Percentiles rank a stretch among this genome's conserved stretches.
phyloP scores from a whole-genome alignment of 768 basidiomycete genomes.

The Boletus tomentosulus region DNA sequence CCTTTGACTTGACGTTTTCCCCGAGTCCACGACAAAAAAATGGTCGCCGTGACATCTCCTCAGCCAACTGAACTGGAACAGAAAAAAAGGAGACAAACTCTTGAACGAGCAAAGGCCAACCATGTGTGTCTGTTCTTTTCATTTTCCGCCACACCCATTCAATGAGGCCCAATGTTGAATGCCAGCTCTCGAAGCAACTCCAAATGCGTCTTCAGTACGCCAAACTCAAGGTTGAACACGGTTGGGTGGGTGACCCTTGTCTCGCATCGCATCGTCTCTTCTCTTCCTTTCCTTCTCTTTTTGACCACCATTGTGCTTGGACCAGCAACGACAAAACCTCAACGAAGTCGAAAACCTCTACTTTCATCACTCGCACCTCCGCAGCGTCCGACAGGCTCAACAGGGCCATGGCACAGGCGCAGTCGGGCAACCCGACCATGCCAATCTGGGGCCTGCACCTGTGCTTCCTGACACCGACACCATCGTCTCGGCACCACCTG shows the following conservation, averaged over 20 bases:
- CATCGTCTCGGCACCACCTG: neutral
- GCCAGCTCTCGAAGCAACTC: slow-evolving; percentile 65
- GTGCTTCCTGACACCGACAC: slow-evolving; percentile 3
- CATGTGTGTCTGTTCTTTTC: slow-evolving; percentile 41
- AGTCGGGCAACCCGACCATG: slow-evolving; percentile 17
- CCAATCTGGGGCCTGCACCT: neutral
- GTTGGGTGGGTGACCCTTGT: slow-evolving; percentile 56
- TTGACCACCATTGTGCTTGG: slow-evolving; percentile 1
- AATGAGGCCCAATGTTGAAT: neutral
- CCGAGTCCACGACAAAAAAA: slow-evolving; percentile 14
- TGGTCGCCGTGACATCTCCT: slow-evolving; percentile 18
- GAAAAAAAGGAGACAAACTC: slow-evolving; percentile 44
- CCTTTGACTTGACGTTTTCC: neutral
- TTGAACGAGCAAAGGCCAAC: slow-evolving; percentile 54
- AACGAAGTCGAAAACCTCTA: slow-evolving; percentile 83
- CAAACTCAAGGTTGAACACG: slow-evolving; percentile 73
- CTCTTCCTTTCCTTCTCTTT: neutral
- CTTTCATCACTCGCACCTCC: slow-evolving; percentile 65
- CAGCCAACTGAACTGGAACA: slow-evolving; percentile 29
- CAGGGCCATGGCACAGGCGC: neutral
- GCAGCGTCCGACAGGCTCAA: slow-evolving; percentile 20
- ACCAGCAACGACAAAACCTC: slow-evolving; percentile 69
- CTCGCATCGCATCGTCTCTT: neutral
- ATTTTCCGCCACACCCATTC: neutral
- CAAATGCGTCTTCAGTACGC: slow-evolving; percentile 76